Evolutionary conservation across 257 asterid genomes (phyloP).

Genomic region (Fraxinus americana): DNA sequence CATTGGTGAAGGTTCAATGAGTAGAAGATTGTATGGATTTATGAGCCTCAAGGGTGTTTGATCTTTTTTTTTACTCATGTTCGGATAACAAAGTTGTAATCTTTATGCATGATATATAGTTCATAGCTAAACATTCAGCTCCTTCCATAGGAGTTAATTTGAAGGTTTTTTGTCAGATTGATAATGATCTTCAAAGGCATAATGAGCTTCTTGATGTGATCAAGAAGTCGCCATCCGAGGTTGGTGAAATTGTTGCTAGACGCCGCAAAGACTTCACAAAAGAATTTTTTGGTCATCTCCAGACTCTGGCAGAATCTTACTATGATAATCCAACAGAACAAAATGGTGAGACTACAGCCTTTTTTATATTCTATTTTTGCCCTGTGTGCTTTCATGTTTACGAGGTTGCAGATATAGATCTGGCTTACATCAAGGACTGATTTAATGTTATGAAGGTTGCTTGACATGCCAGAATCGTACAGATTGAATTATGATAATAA

Average conservation of each 20-base stretch:
- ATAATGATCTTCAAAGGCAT: constrained; percentile 81
- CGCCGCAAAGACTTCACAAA: constrained; percentile 96
- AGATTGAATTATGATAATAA: neutral
- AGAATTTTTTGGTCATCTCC: constrained; percentile 84
- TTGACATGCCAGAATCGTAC: constrained; percentile 3
- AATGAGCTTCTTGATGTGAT: constrained; percentile 69
- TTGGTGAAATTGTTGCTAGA: constrained; percentile 73
- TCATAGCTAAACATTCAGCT: constrained; percentile 5
- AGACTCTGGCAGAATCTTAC: constrained; percentile 76
- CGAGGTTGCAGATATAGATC: neutral
- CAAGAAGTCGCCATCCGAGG: constrained; percentile 60
- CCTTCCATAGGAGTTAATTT: constrained; percentile 24
- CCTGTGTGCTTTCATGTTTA: neutral
- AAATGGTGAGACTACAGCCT: constrained; percentile 53
- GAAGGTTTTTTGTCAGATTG: constrained; percentile 51
- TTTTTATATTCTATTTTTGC: neutral
- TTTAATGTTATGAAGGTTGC: constrained; percentile 4
- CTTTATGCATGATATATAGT: neutral
- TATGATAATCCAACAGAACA: constrained; percentile 75
- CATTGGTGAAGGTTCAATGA: neutral
- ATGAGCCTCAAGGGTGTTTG: constrained; percentile 5
- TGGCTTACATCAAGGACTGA: neutral
- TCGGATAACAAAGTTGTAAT: neutral
- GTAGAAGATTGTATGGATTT: neutral
- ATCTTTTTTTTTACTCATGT: neutral